Conservation (phyloP, 2,329 filamentous ascomycete genomes). For the Sclerotinia nivalis region DNA sequence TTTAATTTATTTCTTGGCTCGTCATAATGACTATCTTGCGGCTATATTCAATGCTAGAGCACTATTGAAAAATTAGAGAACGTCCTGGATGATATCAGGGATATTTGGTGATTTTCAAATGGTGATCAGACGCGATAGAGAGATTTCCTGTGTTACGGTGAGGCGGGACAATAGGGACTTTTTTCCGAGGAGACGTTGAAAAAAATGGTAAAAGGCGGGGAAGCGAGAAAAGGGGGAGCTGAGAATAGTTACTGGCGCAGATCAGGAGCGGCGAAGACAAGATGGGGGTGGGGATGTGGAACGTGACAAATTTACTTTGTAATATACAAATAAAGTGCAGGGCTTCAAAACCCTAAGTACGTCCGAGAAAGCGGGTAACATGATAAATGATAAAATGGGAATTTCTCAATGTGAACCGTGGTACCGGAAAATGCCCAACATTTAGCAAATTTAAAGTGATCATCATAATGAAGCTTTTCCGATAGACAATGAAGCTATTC, state of each 20-base stretch:
- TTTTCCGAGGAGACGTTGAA: neutral
- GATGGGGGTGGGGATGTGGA: constrained; percentile 1
- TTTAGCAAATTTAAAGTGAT: neutral
- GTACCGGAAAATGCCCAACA: neutral
- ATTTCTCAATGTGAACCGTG: neutral
- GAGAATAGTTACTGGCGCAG: neutral
- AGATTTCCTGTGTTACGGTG: neutral
- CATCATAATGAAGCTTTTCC: too few species aligned
- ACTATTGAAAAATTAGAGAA: constrained; percentile 4
- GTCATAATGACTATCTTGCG: constrained; percentile 7
- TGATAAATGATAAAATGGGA: neutral
- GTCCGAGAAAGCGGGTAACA: neutral
- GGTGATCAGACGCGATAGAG: neutral
- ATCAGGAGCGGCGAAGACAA: constrained; percentile 9
- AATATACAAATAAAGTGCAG: neutral
- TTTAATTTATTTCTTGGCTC: constrained; percentile 10
- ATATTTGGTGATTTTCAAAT: neutral
- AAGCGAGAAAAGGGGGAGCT: constrained; percentile 17
- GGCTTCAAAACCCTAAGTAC: neutral
- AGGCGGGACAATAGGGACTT: neutral
- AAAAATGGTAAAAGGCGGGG: neutral
- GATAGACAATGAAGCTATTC: too few species aligned
- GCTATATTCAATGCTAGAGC: neutral
- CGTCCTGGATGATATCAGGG: constrained; percentile 1
- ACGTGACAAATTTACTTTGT: neutral